phyloP scores from a whole-genome alignment of 106 monocot genomes.

The Allium cepa region DNA sequence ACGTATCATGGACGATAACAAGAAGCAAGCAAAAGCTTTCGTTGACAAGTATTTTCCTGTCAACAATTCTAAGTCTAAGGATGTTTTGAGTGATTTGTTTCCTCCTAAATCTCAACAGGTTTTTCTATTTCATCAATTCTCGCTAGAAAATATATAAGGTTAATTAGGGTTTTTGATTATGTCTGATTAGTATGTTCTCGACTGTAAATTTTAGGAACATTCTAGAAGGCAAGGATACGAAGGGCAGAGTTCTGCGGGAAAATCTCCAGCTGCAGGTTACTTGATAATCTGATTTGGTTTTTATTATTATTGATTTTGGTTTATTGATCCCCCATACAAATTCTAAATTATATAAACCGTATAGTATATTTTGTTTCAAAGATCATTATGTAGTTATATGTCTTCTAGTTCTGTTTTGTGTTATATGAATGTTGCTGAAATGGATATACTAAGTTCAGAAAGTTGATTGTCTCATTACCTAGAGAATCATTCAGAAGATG shows the following conservation, averaged over 20 bases:
- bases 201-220: background rate
- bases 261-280: background rate
- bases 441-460: background rate
- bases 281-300: background rate
- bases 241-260: background rate
- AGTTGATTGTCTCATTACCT: too few relatives aligned
- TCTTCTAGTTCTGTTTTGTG: background rate
- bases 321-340: background rate
- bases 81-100: constrained; percentile 7
- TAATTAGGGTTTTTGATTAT: background rate
- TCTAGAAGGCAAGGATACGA: background rate
- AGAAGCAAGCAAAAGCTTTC: constrained; percentile 13
- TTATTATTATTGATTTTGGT: background rate
- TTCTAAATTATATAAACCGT: background rate
- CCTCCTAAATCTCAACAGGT: background rate
- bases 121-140: background rate
- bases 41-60: constrained; percentile 10
- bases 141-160: background rate
- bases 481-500: too few relatives aligned
- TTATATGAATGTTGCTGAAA: background rate
- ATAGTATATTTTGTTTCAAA: too few relatives aligned
- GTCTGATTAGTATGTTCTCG: background rate
- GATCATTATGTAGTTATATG: too few relatives aligned
- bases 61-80: background rate
- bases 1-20: background rate